These are phyloP conservation scores for Limtongozyma cylindracea DNA, from an alignment of 805 yeast species.

Conservation along the genomic window DNA sequence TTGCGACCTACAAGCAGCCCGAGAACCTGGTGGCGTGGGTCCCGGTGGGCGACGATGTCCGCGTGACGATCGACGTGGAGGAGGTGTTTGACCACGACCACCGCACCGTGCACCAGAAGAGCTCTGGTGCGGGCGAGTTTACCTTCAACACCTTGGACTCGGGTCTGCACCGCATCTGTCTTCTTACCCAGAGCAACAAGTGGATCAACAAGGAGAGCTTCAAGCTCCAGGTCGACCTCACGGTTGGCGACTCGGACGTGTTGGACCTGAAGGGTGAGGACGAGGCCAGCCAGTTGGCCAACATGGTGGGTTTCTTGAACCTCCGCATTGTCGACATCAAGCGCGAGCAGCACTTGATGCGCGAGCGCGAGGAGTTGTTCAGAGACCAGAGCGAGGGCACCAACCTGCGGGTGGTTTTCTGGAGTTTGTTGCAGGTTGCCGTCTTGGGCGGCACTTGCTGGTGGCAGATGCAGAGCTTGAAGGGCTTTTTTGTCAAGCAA, in stretches of 20 bases:
- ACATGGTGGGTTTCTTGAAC: slow-evolving; percentile 24
- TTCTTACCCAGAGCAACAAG: no score
- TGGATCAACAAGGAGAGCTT: no score
- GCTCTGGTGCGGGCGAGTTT: slow-evolving; percentile 6
- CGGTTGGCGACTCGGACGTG: no score
- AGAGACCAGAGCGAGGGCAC: slow-evolving; percentile 59
- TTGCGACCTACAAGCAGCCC: no score
- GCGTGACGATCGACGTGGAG: slow-evolving; percentile 12
- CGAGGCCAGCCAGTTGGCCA: slow-evolving; percentile 35
- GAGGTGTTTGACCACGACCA: slow-evolving; percentile 13
- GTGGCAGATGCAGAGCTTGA: slow-evolving; percentile 57
- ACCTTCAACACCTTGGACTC: slow-evolving; percentile 6
- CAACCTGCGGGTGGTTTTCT: slow-evolving; percentile 42
- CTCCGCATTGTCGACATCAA: slow-evolving; percentile 30
- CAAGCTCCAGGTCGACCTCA: no score
- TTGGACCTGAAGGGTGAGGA: slow-evolving; percentile 37
- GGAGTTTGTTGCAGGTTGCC: slow-evolving; percentile 50
- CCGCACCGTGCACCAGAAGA: slow-evolving; percentile 6
- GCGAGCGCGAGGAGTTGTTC: slow-evolving; percentile 57
- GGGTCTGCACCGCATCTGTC: slow-evolving; percentile 7
- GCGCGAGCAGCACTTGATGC: slow-evolving; percentile 39
- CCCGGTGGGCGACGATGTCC: slow-evolving; percentile 8
- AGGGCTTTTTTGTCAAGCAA: slow-evolving; percentile 67
- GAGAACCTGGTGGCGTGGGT: no score
- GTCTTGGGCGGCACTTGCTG: slow-evolving; percentile 46